A percentile compares a stretch with the other conserved stretches of the same genome.
Evolutionary conservation across 2,329 filamentous ascomycete species (phyloP).

Genomic region (Aphanocladium album): DNA sequence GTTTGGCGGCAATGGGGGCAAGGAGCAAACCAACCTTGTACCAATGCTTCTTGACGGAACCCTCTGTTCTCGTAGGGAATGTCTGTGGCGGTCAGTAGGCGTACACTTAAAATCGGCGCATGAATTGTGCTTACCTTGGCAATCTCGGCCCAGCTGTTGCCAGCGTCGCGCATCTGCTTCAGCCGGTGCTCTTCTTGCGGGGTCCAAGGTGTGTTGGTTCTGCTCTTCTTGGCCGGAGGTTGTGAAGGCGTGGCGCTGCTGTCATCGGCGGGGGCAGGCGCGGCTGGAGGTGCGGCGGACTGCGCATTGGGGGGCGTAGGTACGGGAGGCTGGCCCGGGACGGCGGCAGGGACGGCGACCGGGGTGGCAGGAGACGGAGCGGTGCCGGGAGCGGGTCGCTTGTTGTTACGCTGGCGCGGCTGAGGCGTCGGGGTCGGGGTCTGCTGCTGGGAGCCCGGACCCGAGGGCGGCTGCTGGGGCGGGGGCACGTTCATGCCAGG

Average conservation of each 20-base stretch:
- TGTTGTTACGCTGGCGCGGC: slow-evolving; percentile 35
- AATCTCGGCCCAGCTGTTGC: slow-evolving; percentile 96
- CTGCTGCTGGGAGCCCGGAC: slow-evolving; percentile 32
- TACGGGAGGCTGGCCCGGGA: slow-evolving; percentile 28
- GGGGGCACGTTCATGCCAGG: slow-evolving; percentile 38
- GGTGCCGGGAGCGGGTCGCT: slow-evolving; percentile 35
- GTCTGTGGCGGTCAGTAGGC: slow-evolving; percentile 49
- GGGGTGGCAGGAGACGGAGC: slow-evolving; percentile 34
- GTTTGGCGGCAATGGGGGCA: no score
- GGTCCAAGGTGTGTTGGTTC: slow-evolving; percentile 99
- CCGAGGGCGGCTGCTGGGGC: slow-evolving; percentile 30
- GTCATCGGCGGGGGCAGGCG: slow-evolving; percentile 25
- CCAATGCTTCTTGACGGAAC: slow-evolving; percentile 99
- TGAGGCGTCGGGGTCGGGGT: slow-evolving; percentile 35
- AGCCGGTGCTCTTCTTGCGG: slow-evolving; percentile 86
- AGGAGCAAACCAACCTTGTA: slow-evolving; percentile 66
- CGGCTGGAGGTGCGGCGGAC: slow-evolving; percentile 13
- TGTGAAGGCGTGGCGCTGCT: slow-evolving; percentile 30
- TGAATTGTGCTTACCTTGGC: slow-evolving; percentile 75
- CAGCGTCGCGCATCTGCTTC: slow-evolving; percentile 89
- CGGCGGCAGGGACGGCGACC: slow-evolving; percentile 27
- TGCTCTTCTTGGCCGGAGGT: slow-evolving; percentile 77
- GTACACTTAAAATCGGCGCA: no score
- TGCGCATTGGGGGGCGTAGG: slow-evolving; percentile 27
- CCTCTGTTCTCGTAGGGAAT: slow-evolving; percentile 89